Evolutionary conservation across 108 stramenopile genomes (phyloP), one percentile per base, ranked within the genome.

Genomic region (Ochromonas danica): DNA sequence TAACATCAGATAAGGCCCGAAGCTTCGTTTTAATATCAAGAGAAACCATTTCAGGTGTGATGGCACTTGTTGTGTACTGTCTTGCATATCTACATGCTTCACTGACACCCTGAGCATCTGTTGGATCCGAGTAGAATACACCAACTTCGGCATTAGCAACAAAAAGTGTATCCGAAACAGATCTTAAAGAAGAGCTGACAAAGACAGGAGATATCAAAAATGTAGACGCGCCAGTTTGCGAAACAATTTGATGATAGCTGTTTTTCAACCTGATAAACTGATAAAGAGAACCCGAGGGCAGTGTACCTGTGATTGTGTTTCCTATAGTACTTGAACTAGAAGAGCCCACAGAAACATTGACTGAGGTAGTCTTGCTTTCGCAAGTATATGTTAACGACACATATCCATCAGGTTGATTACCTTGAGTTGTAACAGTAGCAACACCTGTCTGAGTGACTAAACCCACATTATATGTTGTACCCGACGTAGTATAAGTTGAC

Each of bases 361-460:
- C 67, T 61, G 40, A 42, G 61, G 1, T 82, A 78, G 40, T 71
- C 70, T 0, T 74, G 61, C 36, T 81, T 81, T 92, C 92, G 71
- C 92, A 92, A 78, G 88, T 83, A 81, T 92, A 92, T 14, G 85
- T 82, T 28, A 92, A 82, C 71, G 87, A 81, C 60, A 91, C 85
- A 65, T 81, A 82, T 1, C 92, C 91, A 39, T 81, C 86, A 0
- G 90, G 90, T 80, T 92, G 90, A 70, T 88, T 86, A 40, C 91
- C 91, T 57, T 89, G 86, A 51, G 77, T 33, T 30, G 3, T 33
- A 42, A 60, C 38, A 25, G 6, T 14, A 6, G 72, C 72, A 75
- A 14, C 35, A 33, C 51, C 31, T 6, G 51, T 57, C 17, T 10
- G 10, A 10, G 51, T 57, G 17, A 57, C 51, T 22, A 57, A 57